Base-by-base conservation (phyloP, 2,329 filamentous ascomycete species). In the Epichloe gansuensis region DNA sequence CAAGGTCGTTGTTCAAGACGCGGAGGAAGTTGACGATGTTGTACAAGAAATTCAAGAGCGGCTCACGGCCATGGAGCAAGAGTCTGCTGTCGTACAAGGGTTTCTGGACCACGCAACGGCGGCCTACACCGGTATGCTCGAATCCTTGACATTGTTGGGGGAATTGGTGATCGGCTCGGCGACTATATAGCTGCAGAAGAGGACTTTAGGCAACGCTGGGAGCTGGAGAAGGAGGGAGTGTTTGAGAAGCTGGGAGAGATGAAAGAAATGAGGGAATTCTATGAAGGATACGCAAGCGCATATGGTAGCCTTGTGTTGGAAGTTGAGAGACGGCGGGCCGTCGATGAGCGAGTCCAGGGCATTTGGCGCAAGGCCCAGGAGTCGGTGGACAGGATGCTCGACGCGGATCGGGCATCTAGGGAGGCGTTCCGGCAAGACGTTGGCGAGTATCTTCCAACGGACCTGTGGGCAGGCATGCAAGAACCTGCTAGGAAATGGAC, bases 221-320 rank as follows among this genome's bases (percentile, higher is more conserved):
- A 80, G 31, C 81, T 85, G 54, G 88, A 95, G 58, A 83, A 84
- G 57, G 77, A 80, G 4, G 76, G 75, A 17, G 86, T 97, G 25
- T 74, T 77, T 38, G 74, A 71, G 15, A 86, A 83, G 59, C 79
- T 95, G 42, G 72, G 77, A 9, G 88, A 95, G 62, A 85, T 97
- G 67, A 82, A 85, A 50, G 80, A 81, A 23, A 79, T 96, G 61
- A 77, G 82, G 11, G 74, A 80, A n/a, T 88, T 96, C 61, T 97
- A 96, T 67, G 86, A 91, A 55, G 83, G 85, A 17, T 98, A 97
- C 62, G 76, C 87, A 21, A 78, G 82, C 50, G 88, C 90, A 0
- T 97, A 98, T 63, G 86, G 89, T 59, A 83, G 85, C 21, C 73
- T 98, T 12, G 77, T 96, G 25, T 76, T 95, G 1, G 93, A 98